Percentiles rank a stretch among this genome's conserved stretches.
phyloP scores from a whole-genome alignment of 148 eudicot species.

The Cornus suecica region DNA sequence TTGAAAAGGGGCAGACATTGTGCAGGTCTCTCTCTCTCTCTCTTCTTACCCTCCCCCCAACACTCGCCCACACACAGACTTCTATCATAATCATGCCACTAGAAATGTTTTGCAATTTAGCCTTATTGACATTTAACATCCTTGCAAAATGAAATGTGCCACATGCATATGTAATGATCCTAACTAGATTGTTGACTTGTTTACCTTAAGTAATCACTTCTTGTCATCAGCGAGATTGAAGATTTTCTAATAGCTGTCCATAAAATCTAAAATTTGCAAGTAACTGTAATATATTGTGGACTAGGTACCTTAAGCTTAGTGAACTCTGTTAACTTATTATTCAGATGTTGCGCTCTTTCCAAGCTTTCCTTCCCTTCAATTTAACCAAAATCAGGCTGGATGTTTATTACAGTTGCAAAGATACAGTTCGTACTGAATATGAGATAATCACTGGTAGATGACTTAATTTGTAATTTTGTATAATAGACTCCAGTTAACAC shows the following conservation, averaged over 20 bases:
- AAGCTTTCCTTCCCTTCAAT: background rate
- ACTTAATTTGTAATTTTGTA: background rate
- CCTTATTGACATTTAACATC: background rate
- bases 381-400: no score
- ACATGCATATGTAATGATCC: slow-evolving; percentile 1
- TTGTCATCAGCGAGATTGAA: no score
- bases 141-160: background rate
- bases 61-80: background rate
- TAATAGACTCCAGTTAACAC: background rate
- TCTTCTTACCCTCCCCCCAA: no score
- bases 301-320: no score
- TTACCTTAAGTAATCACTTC: background rate
- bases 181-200: background rate
- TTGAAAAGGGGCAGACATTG: slow-evolving; percentile 73
- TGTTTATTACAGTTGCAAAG: no score
- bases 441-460: no score
- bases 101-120: background rate
- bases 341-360: background rate
- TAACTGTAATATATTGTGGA: no score
- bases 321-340: no score
- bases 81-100: background rate
- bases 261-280: no score
- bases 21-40: slow-evolving; percentile 67
- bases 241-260: background rate
- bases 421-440: no score